Base-by-base conservation (phyloP, 2,329 filamentous ascomycete species). In the Phyllosticta citrichinensis region DNA sequence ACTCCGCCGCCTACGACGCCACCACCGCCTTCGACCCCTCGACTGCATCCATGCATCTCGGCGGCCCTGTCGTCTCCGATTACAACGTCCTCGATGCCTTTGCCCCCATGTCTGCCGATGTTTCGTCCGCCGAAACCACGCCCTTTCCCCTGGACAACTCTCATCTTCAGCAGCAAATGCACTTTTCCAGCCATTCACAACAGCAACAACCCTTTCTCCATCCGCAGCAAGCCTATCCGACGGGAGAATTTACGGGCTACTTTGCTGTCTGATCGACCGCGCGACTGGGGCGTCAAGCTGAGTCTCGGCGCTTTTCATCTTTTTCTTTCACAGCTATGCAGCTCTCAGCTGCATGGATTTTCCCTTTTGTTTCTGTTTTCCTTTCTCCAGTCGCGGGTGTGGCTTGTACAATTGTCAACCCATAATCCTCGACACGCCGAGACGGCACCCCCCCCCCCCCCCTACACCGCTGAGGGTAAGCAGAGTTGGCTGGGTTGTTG, bases 11-110 rank as follows among this genome's bases (percentile, higher is more conserved):
- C 20, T 14, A 55, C 19, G 30, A 47, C 33, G 54, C 57, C 30
- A 35, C 52, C 19, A 22, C 58, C 12, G 35, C 58, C 35, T 60
- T 60, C 53, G 53, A 60, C 25, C 53, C 53, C 47, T 40, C 59
- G 52, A 14, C 25, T 53, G 27, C 54, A 53, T 20, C 20, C 47
- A 40, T 24, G 10, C 52, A 17, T 24, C 52, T 53, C 20, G 20
- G 20, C 19, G 52, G 20, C 10, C 52, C 20, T n/a, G 52, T 27
- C 52, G 52, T 47, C 40, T 17, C 27, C 59, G 55, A 61, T 9
- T 61, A 40, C 59, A 56, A 54, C 40, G 56, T 61, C 50, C 50
- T 61, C 5, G 59, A 61, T 22, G 53, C 55, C 35, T 61, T 56
- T 19, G 59, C 59, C 12, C 59, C 59, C 52, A 60, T 60, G 58